Percentiles rank a stretch among this genome's conserved stretches.
These are phyloP conservation scores for Scutellaria minor DNA, from an alignment of 257 asterid genomes.

Conservation along the genomic window DNA sequence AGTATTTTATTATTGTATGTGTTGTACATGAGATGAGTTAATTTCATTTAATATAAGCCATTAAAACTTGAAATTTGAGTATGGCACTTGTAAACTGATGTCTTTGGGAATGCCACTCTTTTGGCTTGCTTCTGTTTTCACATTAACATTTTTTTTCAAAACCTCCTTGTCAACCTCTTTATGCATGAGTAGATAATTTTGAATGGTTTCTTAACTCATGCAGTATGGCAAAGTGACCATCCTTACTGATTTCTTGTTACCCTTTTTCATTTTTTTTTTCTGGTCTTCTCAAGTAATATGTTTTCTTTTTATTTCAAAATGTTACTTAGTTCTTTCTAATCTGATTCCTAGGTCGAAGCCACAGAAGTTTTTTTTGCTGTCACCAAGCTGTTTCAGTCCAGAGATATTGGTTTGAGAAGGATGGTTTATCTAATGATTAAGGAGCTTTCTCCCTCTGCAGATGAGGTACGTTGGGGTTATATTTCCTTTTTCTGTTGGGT, in stretches of 20 bases:
- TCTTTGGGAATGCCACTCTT: background rate
- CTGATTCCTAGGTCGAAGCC: constrained; percentile 68
- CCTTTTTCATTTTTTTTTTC: background rate
- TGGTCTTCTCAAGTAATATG: too few species aligned
- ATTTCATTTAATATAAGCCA: background rate
- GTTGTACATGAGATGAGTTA: background rate
- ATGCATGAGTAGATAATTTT: constrained; percentile 11
- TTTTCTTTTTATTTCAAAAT: background rate
- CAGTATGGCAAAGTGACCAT: background rate
- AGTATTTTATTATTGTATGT: background rate
- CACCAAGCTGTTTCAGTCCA: constrained; percentile 93
- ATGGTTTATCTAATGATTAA: constrained; percentile 97
- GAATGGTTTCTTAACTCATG: background rate
- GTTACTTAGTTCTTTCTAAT: constrained; percentile 27
- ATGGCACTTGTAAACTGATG: constrained; percentile 16
- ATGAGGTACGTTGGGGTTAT: constrained; percentile 62
- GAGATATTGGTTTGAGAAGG: constrained; percentile 88
- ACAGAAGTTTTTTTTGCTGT: constrained; percentile 93
- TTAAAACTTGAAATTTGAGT: background rate
- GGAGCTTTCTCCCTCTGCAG: constrained; percentile 91
- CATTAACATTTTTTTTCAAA: background rate
- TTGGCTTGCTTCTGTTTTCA: background rate
- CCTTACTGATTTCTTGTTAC: constrained; percentile 2
- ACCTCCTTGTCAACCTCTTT: background rate
- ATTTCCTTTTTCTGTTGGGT: constrained; percentile 10